Evolutionary conservation across 2,329 filamentous ascomycete species (phyloP), one percentile per base, ranked within the genome.

Genomic region (Ceratocystis papillata): DNA sequence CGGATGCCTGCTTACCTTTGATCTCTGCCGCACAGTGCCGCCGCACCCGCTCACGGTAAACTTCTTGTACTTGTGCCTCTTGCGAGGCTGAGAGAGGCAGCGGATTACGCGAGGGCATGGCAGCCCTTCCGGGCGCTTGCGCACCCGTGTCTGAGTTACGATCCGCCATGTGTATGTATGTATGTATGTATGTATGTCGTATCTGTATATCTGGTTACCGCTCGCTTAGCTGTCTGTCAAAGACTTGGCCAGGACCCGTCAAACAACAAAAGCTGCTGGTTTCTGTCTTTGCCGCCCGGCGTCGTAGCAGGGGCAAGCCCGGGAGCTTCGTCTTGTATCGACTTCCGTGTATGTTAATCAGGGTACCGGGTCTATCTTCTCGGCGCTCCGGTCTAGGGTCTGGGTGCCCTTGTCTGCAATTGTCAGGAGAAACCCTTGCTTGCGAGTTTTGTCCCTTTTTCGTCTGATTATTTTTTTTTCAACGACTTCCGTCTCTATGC

Each of bases 21-120:
- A 94, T 92, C 73, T 93, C 88, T 0, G 84, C 81, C 4, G 85
- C 84, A 77, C 92, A 96, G 71, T 86, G 80, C 44, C 79, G 80
- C 70, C 91, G 82, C 68, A 96, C 91, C 67, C 89, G 83, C 70
- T 88, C 86, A 77, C 93, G 85, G 75, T 89, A 95, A 8, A 94
- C 77, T 70, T 91, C 87, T 71, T 88, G 83, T 66, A 95, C 88
- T 76, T 94, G 88, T 3, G 84, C 80, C 79, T 95, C 90, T 75
- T 95, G 90, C 25, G 85, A 81, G 10, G 90, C 84, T 30, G 89
- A 92, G 67, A 96, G 81, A 33, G 92, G 92, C 55, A 96, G 79
- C 17, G 92, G 92, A 73, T 93, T 94, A 70, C 84, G 83, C 55
- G 84, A 86, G 25, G 85, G 85, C 72, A 85, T 77, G 25, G 73